Base-by-base conservation (phyloP, 345 rosid species). In the Trapa incisa region DNA sequence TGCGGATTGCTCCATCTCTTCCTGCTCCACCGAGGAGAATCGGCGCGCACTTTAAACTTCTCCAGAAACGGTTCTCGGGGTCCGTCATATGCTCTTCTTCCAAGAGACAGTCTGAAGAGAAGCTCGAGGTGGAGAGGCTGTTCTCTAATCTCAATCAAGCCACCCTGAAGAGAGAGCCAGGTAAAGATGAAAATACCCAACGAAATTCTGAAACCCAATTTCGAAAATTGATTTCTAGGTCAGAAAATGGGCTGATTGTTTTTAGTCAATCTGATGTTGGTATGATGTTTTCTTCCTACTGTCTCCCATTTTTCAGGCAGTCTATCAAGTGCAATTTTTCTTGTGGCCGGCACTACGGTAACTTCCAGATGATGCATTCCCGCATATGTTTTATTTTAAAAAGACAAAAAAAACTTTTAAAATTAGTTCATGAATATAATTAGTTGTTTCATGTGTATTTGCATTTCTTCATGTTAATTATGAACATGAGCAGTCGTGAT, bases 341-440 rank as follows among this genome's bases (percentile, higher is more conserved):
- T 92, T 67, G 96, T 92, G 37, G 96, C 93, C 15, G 98, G 98
- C 56, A 89, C 98, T 58, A 89, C 96, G 43, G 96, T 88, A 76
- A 62, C 76, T 54, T 43, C 61, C 67, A 37, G 6, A 67, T 43
- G 4, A 48, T 14, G 47, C 10, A 50, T 57, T 13, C 45, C 39
- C 10, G 1, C 39, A 16, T 45, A 38, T 7, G 61, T 41, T 41
- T 22, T 41, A 41, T 41, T 41, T 0, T 41, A 0, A 41, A 41
- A 41, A 41, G 29, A 22, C 29, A 22, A 41, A 41, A 41, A 41
- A 41, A 41, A 41, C 43, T 41, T 41, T 4, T 41, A 41, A 17
- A 61, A 35, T 37, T 15, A 22, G 29, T 12, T 35, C 12, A 1
- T 5, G 35, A 54, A 35, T 33, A n/a, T 54, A 6, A 54, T 3